Evolutionary conservation across 352 stramenopile genomes (phyloP), one percentile per base, ranked within the genome.

Genomic region (Albugo laibachii): DNA sequence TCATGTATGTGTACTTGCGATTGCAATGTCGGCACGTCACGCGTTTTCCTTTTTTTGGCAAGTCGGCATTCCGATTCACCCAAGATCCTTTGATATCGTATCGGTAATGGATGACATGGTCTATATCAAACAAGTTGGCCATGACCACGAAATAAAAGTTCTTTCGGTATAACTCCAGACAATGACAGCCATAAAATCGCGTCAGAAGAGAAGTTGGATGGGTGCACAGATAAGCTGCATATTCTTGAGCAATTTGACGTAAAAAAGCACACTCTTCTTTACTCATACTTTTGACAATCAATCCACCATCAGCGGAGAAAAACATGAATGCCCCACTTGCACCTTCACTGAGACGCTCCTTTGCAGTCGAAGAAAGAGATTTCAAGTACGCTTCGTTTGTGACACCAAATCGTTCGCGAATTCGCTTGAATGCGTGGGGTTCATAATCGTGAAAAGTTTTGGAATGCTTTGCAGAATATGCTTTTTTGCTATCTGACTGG

Each of bases 101-200:
- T 4, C 74, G 69, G 21, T 62, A 80, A 57, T 95, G 79, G 54
- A 94, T 91, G 13, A 80, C 53, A 43, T 88, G 72, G 8, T 87
- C 65, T 5, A 78, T 92, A 56, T 93, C 77, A 41, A 95, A 94
- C 19, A 95, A 54, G 56, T 95, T 95, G 24, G 75, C 78, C 83
- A 95, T 95, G 24, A 95, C 83, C 11, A 95, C 76, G 39, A 95
- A 95, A 21, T 65, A 88, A 31, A 94, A 92, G 57, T 87, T 67
- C 49, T 92, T 83, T n/a, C 82, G 77, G 53, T 94, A 95, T 37
- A 95, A 52, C 48, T 87, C 68, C 36, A 95, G 61, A 37, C 76
- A 84, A 51, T 95, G 83, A 45, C 81, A 93, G 5, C 84, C 84
- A 48, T 93, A 92, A 34, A 94, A 95, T 36, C 84, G 81, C 27